A percentile compares a stretch with the other conserved stretches of the same genome.
Conservation (phyloP, 169 alveolate species). For the Plasmodium coatneyi region DNA sequence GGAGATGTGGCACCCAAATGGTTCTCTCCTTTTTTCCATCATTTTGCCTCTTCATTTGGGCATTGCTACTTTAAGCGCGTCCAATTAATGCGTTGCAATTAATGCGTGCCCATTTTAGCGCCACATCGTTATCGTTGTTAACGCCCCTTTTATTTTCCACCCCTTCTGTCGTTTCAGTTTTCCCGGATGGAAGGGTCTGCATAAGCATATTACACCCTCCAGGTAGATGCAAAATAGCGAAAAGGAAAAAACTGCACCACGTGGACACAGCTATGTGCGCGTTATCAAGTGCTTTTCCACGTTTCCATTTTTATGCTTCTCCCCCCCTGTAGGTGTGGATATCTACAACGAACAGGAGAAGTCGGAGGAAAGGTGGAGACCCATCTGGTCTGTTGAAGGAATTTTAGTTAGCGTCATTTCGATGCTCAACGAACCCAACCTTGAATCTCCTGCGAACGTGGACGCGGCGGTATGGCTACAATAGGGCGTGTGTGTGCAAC, state of each 20-base stretch:
- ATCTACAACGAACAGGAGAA: slow-evolving; percentile 95
- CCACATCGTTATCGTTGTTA: slow-evolving; percentile 8
- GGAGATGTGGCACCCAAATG: slow-evolving; percentile 99
- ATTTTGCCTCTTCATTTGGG: not conserved
- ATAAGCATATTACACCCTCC: slow-evolving; percentile 98
- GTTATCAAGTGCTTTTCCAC: not conserved
- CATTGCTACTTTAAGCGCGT: not conserved
- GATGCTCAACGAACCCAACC: slow-evolving; percentile 97
- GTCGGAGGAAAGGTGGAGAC: slow-evolving; percentile 99
- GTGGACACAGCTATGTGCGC: not conserved
- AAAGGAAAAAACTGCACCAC: not conserved
- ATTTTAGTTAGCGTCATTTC: slow-evolving; percentile 95
- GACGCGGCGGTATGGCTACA: slow-evolving; percentile 91
- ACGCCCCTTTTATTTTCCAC: not conserved
- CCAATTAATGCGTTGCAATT: not conserved
- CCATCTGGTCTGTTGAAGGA: slow-evolving; percentile 97
- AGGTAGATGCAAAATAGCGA: slow-evolving; percentile 78
- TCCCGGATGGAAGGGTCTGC: slow-evolving; percentile 97
- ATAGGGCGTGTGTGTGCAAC: not conserved
- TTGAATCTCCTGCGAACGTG: slow-evolving; percentile 97
- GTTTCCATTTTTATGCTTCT: not conserved
- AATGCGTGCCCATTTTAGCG: not conserved
- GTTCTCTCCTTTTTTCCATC: slow-evolving; percentile 41
- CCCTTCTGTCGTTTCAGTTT: slow-evolving; percentile 23
- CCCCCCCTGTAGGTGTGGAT: slow-evolving; percentile 81